Conservation (phyloP, 83 land plant species). For the Thuja plicata region DNA sequence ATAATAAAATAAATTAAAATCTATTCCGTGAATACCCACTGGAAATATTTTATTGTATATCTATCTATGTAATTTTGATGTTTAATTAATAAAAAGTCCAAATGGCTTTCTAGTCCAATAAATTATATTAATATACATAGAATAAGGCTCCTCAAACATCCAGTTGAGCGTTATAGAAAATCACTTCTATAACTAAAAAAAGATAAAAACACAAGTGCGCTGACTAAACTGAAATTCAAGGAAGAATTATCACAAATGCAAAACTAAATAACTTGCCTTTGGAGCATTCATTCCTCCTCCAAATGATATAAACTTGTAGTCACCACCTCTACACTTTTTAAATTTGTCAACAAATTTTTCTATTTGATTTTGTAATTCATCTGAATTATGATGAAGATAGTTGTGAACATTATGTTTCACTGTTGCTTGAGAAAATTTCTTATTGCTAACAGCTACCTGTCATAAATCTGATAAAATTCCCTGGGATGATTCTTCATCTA, state of each 20-base stretch:
- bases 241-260: background rate
- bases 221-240: no score
- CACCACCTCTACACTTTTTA: background rate
- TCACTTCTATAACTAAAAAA: no score
- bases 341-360: constrained; percentile 36
- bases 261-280: background rate
- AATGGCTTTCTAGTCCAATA: no score
- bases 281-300: constrained; percentile 7
- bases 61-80: no score
- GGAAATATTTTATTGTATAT: no score
- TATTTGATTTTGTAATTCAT: constrained; percentile 53
- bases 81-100: no score
- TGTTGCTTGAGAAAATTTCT: constrained; percentile 76
- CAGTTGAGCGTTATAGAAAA: no score
- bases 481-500: constrained; percentile 57
- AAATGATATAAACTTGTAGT: background rate
- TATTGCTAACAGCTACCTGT: constrained; percentile 89
- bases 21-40: no score
- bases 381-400: constrained; percentile 67
- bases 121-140: background rate
- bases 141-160: no score
- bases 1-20: no score
- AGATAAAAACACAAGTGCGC: no score
- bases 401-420: constrained; percentile 68
- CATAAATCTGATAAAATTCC: constrained; percentile 82